Evolutionary conservation across 495 filamentous ascomycete genomes (phyloP).

Genomic region (Penicillium ochrochloron): DNA sequence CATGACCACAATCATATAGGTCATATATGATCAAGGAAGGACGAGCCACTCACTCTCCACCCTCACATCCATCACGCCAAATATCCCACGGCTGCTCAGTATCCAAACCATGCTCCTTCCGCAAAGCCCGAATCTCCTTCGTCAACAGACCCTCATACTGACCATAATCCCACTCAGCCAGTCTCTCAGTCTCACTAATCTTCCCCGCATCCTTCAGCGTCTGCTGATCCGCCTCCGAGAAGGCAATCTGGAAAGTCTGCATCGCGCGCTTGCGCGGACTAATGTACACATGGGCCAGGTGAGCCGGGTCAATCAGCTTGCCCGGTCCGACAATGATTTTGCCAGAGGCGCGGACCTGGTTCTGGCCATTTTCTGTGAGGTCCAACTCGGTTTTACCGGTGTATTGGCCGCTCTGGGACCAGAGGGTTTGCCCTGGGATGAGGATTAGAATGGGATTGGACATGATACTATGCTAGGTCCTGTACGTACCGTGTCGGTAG

Average conservation of each 20-base stretch:
- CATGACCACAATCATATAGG: background rate
- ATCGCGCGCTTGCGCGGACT: constrained; percentile 79
- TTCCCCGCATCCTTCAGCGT: constrained; percentile 31
- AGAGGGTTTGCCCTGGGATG: constrained; percentile 73
- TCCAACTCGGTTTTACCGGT: constrained; percentile 83
- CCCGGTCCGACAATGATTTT: constrained; percentile 73
- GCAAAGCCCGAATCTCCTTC: constrained; percentile 62
- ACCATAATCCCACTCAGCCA: constrained; percentile 89
- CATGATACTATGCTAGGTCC: background rate
- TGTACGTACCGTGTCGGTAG: constrained; percentile 41
- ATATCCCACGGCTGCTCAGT: constrained; percentile 69
- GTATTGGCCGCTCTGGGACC: constrained; percentile 84
- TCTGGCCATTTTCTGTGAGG: constrained; percentile 74
- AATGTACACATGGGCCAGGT: constrained; percentile 76
- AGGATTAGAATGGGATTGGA: background rate
- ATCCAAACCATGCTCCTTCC: constrained; percentile 64
- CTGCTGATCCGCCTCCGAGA: constrained; percentile 46
- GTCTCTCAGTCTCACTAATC: constrained; percentile 65
- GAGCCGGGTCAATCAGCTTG: constrained; percentile 74
- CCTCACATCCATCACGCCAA: constrained; percentile 79
- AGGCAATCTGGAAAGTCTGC: constrained; percentile 74
- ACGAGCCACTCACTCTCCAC: constrained; percentile 43
- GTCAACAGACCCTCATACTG: constrained; percentile 80
- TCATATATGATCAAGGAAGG: background rate
- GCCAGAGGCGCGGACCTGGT: constrained; percentile 71